Evolutionary conservation across 2,329 filamentous ascomycete species (phyloP).

Genomic region (Onygenales sp.): DNA sequence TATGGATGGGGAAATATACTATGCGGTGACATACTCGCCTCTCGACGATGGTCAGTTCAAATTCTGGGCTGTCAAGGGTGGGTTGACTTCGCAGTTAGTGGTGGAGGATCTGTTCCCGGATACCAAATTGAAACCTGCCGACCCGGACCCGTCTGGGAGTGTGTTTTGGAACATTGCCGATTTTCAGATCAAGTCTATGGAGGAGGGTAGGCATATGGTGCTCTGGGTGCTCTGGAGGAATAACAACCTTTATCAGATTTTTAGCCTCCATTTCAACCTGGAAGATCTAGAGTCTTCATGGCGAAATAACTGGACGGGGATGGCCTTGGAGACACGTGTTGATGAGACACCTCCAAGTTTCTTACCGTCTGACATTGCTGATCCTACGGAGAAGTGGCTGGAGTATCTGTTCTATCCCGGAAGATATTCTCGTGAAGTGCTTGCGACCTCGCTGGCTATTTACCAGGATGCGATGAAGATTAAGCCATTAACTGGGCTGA

Average conservation of each 20-base stretch:
- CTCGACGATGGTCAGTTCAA: constrained; percentile 86
- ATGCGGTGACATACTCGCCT: constrained; percentile 76
- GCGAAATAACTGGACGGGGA: constrained; percentile 60
- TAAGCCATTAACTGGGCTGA: constrained; percentile 27
- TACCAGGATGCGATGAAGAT: constrained; percentile 58
- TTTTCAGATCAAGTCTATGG: constrained; percentile 52
- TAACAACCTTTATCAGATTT: constrained; percentile 67
- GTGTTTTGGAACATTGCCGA: constrained; percentile 74
- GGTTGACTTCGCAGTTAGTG: constrained; percentile 46
- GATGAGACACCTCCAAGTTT: constrained; percentile 47
- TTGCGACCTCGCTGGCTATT: constrained; percentile 74
- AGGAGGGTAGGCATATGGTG: constrained; percentile 47
- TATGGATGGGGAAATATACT: constrained; percentile 42
- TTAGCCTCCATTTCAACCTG: constrained; percentile 63
- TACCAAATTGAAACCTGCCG: constrained; percentile 55
- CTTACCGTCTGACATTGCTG: constrained; percentile 55
- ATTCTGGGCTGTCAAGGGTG: constrained; percentile 70
- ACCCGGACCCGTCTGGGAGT: constrained; percentile 51
- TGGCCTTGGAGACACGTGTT: constrained; percentile 51
- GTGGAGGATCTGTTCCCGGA: constrained; percentile 64
- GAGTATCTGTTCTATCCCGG: constrained; percentile 74
- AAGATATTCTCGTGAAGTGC: constrained; percentile 65
- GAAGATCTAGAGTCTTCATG: constrained; percentile 54
- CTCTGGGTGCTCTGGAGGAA: constrained; percentile 80
- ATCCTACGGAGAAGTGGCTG: constrained; percentile 77